phyloP scores from a whole-genome alignment of 495 filamentous ascomycete genomes.

The Chaetomidium leptoderma region DNA sequence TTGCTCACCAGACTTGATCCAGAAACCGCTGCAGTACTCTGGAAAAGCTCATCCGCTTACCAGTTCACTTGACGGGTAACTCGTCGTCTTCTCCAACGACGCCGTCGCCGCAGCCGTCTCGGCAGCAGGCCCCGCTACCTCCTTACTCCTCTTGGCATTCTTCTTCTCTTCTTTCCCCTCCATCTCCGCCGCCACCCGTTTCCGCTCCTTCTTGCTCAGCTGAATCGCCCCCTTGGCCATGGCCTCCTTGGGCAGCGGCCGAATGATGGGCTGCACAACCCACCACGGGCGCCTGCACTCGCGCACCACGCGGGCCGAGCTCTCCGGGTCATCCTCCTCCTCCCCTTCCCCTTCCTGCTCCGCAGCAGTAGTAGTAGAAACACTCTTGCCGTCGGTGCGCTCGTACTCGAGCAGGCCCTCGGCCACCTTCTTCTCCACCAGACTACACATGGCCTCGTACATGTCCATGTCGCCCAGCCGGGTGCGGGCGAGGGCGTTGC shows the following conservation, averaged over 20 bases:
- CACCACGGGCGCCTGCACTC: slow-evolving; percentile 80
- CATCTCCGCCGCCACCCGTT: slow-evolving; percentile 31
- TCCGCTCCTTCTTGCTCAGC: slow-evolving; percentile 53
- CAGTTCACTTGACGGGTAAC: slow-evolving; percentile 27
- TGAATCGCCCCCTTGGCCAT: slow-evolving; percentile 71
- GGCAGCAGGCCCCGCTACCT: slow-evolving; percentile 7
- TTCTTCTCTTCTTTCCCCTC: slow-evolving; percentile 13
- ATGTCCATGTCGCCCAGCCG: slow-evolving; percentile 59
- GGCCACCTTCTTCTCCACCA: slow-evolving; percentile 63
- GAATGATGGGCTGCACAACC: slow-evolving; percentile 85
- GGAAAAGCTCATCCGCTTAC: slow-evolving; percentile 24
- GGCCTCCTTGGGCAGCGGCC: slow-evolving; percentile 86
- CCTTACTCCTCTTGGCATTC: slow-evolving; percentile 14
- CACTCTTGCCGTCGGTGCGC: slow-evolving; percentile 47
- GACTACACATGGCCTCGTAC: slow-evolving; percentile 61
- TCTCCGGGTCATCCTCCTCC: slow-evolving; percentile 39
- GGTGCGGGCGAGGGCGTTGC: slow-evolving; percentile 69
- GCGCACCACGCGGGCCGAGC: slow-evolving; percentile 63
- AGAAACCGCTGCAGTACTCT: not conserved
- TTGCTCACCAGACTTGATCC: not conserved
- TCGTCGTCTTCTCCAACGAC: slow-evolving; percentile 26
- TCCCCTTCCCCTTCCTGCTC: slow-evolving; percentile 13
- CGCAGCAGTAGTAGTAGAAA: slow-evolving; percentile 23
- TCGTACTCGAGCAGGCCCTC: slow-evolving; percentile 71
- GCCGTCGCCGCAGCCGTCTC: slow-evolving; percentile 21